Percentiles rank a stretch among this genome's conserved stretches.
Evolutionary conservation across 768 basidiomycete genomes (phyloP).

Genomic region (Xanthoconium stramineum): DNA sequence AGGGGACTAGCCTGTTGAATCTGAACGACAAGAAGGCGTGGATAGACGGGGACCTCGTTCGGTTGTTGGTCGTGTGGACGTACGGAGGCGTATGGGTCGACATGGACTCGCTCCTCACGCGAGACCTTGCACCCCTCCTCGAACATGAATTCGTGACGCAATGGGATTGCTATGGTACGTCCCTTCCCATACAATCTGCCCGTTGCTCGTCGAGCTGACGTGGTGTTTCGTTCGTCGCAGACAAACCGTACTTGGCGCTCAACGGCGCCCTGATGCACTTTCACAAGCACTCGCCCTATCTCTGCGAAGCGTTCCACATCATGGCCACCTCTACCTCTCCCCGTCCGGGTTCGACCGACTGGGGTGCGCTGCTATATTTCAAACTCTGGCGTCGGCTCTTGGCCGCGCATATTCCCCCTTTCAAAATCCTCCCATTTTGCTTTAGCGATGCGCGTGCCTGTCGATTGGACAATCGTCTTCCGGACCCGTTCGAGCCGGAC

Average conservation of each 20-base stretch:
- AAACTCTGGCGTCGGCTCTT: constrained; percentile 88
- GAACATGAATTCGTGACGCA: constrained; percentile 98
- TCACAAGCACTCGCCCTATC: constrained; percentile 84
- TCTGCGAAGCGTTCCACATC: constrained; percentile 94
- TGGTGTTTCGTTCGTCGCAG: constrained; percentile 32
- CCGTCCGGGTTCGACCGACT: constrained; percentile 78
- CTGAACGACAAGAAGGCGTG: constrained; percentile 78
- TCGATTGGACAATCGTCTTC: constrained; percentile 88
- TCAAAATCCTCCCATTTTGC: constrained; percentile 93
- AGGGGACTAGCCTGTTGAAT: constrained; percentile 58
- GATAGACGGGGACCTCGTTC: constrained; percentile 93
- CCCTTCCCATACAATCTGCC: neutral
- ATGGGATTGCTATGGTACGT: constrained; percentile 96
- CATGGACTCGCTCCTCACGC: constrained; percentile 92
- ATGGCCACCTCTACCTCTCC: constrained; percentile 78
- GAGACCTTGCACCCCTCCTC: constrained; percentile 80
- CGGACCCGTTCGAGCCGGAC: constrained; percentile 79
- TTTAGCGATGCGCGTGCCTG: constrained; percentile 91
- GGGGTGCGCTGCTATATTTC: constrained; percentile 90
- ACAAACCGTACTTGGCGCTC: constrained; percentile 72
- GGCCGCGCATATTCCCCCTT: constrained; percentile 68
- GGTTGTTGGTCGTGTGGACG: constrained; percentile 84
- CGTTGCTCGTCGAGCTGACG: neutral
- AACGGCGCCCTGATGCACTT: constrained; percentile 98
- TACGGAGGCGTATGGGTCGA: constrained; percentile 96